phyloP scores from a whole-genome alignment of 495 filamentous ascomycete species.

The Penicillium coffeae region DNA sequence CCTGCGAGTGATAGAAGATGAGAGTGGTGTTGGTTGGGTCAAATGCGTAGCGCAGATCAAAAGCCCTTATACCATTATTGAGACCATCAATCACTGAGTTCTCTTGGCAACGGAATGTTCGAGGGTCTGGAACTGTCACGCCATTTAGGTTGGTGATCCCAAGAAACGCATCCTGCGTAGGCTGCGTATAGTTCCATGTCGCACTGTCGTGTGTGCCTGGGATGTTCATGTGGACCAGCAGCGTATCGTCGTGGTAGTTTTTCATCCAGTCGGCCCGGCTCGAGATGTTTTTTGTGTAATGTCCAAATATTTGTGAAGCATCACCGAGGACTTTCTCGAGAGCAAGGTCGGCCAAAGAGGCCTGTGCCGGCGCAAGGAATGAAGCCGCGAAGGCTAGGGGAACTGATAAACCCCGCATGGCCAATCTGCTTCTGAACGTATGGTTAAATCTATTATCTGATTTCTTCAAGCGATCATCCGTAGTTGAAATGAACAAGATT shows the following conservation, averaged over 20 bases:
- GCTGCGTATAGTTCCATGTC: constrained; percentile 52
- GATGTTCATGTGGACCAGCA: constrained; percentile 47
- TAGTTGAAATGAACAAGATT: no score
- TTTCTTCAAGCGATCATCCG: no score
- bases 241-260: constrained; percentile 34
- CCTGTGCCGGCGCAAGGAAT: constrained; percentile 1
- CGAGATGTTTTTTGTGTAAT: constrained; percentile 20
- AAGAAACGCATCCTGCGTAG: constrained; percentile 35
- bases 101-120: constrained; percentile 43
- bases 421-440: not conserved
- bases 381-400: constrained; percentile 2
- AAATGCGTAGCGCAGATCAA: constrained; percentile 48
- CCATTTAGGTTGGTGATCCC: constrained; percentile 37
- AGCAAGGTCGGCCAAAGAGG: constrained; percentile 30
- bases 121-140: constrained; percentile 21
- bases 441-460: no score
- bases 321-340: constrained; percentile 40
- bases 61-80: constrained; percentile 46
- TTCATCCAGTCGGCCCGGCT: constrained; percentile 46
- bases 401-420: not conserved
- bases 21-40: constrained; percentile 43
- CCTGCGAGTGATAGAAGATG: constrained; percentile 48
- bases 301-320: constrained; percentile 40
- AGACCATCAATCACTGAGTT: constrained; percentile 33
- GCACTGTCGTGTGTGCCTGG: constrained; percentile 53